Evolutionary conservation across 345 rosid species (phyloP), one percentile per base, ranked within the genome.

Genomic region (Aegle marmelos): DNA sequence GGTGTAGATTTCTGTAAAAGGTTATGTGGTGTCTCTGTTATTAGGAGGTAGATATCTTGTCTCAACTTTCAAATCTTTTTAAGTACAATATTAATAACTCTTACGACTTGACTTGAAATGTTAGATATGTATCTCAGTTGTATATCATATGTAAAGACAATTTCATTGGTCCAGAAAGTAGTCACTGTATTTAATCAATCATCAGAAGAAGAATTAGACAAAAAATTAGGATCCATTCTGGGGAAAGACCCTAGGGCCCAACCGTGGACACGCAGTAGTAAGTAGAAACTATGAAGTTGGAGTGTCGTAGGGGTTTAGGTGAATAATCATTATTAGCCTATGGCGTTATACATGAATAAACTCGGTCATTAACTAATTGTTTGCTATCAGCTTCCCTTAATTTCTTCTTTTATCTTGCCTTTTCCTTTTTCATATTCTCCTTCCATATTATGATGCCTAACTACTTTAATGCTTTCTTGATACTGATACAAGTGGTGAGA

Each of bases 1-100:
- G 99, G 99, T 71, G 97, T 93, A 85, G 99, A 96, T 84, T 96
- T 96, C 87, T 96, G 99, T 86, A 96, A 96, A 86, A 90, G 97
- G 83, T 83, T 96, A 80, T 96, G 99, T 60, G 99, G 99, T 74
- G 99, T 96, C 73, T 93, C 98, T 36, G 96, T 96, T 76, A 92
- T 96, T 78, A 89, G 99, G 85, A 95, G 99, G 99, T 95, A 95
- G 70, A 65, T 70, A 28, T 81, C 63, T 65, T 59, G 71, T 76
- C 76, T 77, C 37, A 45, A 45, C 50, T 45, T 45, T 45, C 50
- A 81, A 56, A 79, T 70, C 53, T 81, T 73, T 39, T 73, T 39
- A 34, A 68, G 39, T 10, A 28, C 9, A 19, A 30, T 17, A 34
- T 25, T 21, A 50, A 5, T 48, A 36, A 2, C 73, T 66, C 24